Evolutionary conservation across 1,139 yeast genomes (phyloP), one percentile per base, ranked within the genome.

Genomic region (Hyphopichia khmerensis): DNA sequence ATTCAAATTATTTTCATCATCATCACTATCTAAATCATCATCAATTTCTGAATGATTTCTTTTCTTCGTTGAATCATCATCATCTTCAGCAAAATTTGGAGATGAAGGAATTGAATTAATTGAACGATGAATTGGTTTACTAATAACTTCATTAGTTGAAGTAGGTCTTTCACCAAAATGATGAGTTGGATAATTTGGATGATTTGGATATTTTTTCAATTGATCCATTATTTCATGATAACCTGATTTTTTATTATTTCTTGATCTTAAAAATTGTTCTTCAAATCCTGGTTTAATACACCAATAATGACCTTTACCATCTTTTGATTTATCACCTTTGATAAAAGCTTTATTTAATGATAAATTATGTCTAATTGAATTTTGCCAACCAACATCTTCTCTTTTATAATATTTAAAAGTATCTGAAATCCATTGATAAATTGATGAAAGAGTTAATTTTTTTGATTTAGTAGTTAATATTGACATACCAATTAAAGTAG

Each of bases 261-360:
- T 77, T 6, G 79, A 80, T 57, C 83, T 87, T 56, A 87, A 74
- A 57, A 93, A 93, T 61, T 85, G 89, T 49, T 80, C 80, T 62
- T 91, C 97, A 57, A 76, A 80, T 3, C 96, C 96, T 18, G 80
- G 72, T 48, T 85, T 90, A 42, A 93, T 88, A 53, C 87, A 82
- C 99, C 99, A 95, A 64, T 86, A 93, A 66, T 91, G 96, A 29
- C 99, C 99, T 67, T 93, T 93, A 6, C 98, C 98, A 62, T 88
- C 96, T 53, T 87, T 86, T 14, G 96, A 91, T 59, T 93, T 86
- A 51, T 88, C 96, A 32, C 95, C 89, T 65, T 93, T 93, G 43
- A 85, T 77, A 55, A 89, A 89, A 1, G 96, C 96, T 60, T 88
- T 89, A 65, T 88, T 89, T 51, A 89, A 71, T 21, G 95, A 85